These are phyloP conservation scores for Asparagopsis taxiformis DNA, from an alignment of 31 red algal species.

Conservation along the genomic window DNA sequence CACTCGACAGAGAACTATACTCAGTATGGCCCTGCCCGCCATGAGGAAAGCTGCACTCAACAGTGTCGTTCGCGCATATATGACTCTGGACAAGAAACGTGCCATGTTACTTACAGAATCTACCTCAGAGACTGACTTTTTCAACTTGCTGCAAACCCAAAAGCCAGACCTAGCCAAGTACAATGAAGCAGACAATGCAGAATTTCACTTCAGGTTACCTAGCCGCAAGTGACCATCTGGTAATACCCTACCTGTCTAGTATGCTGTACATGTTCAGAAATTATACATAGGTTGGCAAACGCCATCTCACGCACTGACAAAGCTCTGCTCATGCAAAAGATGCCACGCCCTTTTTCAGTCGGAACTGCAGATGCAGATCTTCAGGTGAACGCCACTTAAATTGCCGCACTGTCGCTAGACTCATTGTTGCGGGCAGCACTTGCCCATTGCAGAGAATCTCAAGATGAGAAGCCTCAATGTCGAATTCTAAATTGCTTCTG, in stretches of 20 bases:
- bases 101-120: constrained; percentile 11
- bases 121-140: constrained; percentile 15
- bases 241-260: neutral
- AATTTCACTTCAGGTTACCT: constrained; percentile 20
- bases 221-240: neutral
- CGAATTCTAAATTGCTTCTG: constrained; percentile 13
- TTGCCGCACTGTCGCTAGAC: constrained; percentile 73
- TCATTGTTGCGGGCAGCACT: constrained; percentile 71
- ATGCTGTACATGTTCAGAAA: neutral
- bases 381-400: constrained; percentile 80
- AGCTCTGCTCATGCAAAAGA: neutral
- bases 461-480: constrained; percentile 47
- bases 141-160: constrained; percentile 16
- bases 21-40: constrained; percentile 6
- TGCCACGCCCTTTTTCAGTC: constrained; percentile 27
- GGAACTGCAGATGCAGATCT: constrained; percentile 78
- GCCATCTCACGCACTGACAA: neutral
- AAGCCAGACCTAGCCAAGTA: constrained; percentile 24
- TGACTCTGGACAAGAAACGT: constrained; percentile 10
- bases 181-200: constrained; percentile 1
- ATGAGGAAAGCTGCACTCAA: constrained; percentile 13
- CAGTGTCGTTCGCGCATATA: constrained; percentile 24
- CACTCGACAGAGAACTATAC: constrained; percentile 19
- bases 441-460: constrained; percentile 90
- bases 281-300: neutral